Conservation (phyloP, 331 rosid species). For the Pyracantha coccinea region DNA sequence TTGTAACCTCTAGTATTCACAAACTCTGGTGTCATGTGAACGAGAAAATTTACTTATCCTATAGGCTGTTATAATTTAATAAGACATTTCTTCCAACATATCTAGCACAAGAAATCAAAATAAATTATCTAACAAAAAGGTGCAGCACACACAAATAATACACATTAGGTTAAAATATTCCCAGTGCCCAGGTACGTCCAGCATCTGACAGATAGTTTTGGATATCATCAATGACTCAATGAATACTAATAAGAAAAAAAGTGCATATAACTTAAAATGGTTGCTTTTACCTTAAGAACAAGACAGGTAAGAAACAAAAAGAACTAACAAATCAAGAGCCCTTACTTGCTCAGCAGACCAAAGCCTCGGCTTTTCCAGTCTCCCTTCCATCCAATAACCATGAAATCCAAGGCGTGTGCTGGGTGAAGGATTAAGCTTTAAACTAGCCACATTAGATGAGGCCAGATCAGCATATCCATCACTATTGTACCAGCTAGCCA, state of each 20-base stretch:
- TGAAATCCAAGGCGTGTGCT: conserved; percentile 44
- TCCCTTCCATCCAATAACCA: conserved; percentile 65
- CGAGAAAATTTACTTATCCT: not conserved
- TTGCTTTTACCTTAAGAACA: not conserved
- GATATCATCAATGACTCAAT: not conserved
- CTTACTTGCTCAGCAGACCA: conserved; percentile 97
- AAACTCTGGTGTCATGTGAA: not conserved
- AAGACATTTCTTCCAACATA: not conserved
- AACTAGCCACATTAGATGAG: conserved; percentile 47
- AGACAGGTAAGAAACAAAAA: not conserved
- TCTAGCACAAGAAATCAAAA: not conserved
- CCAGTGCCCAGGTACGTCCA: not conserved
- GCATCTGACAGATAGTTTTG: not conserved
- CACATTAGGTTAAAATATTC: not conserved
- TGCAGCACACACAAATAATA: not conserved
- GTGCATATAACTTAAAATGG: conserved; percentile 4
- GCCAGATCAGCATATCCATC: conserved; percentile 52
- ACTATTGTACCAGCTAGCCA: conserved; percentile 44
- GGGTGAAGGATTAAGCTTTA: conserved; percentile 43
- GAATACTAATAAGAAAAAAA: not conserved
- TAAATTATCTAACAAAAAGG: not conserved
- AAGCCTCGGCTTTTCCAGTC: conserved; percentile 60
- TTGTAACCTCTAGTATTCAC: not conserved
- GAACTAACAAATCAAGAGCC: conserved; percentile 6
- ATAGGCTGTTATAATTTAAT: not conserved